Evolutionary conservation across 2,329 filamentous ascomycete genomes (phyloP), one percentile per base, ranked within the genome.

Genomic region (Fonsecaea monophora): DNA sequence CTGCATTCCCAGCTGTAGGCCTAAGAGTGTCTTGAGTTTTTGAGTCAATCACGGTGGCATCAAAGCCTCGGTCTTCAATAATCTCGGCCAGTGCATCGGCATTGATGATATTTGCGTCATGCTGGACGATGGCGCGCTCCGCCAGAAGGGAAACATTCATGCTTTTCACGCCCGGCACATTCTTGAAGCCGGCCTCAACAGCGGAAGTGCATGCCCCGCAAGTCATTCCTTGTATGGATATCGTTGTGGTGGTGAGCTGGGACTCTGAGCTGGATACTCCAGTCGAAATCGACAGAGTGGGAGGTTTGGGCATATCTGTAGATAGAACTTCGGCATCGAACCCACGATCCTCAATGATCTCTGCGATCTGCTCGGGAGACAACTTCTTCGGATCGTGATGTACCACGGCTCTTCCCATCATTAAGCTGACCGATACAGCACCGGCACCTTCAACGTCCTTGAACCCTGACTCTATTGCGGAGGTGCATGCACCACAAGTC

Each of bases 351-450:
- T 97, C 92, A 71, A 97, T 95, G 40, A 91, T 92, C 71, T 96
- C 92, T 76, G 87, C 88, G 67, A 98, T 86, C 72, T 89, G 82
- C 42, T 94, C 90, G 67, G 92, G 86, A 13, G 92, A 82, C 61
- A 98, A 86, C 60, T 86, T 85, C 63, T 85, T 81, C 1, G 92
- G 88, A 78, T 98, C 90, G 80, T 99, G 95, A 79, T 94, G 90
- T 40, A 98, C 84, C 50, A 98, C 94, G n/a, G 94, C 95, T 67
- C 94, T 89, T 79, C 97, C 94, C 88, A 97, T 96, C 64, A 97
- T 91, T 73, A 99, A 82, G 77, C 92, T 97, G 74, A 99, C 91
- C 9, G 93, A 96, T 66, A 98, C 92, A 73, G 86, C 92, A 70
- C 90, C 91, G 9, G 95, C 89, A 62, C 95, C 94, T 45, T 90